Percentiles rank a stretch among this genome's conserved stretches.
phyloP scores from a whole-genome alignment of 805 yeast species.

The Candida nanaspora region DNA sequence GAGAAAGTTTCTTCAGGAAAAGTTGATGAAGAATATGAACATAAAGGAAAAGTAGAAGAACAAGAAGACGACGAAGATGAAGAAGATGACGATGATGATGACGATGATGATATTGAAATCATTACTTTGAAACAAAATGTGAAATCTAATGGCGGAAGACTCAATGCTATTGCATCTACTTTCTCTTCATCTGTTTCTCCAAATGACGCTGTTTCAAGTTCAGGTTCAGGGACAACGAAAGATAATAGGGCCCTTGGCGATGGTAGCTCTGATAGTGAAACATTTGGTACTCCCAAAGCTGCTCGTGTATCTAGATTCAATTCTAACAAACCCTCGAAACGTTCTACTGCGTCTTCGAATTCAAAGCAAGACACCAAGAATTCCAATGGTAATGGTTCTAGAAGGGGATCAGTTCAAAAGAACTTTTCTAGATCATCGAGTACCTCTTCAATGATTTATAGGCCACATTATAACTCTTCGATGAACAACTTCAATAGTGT shows the following conservation, averaged over 20 bases:
- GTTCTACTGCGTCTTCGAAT: too few species aligned
- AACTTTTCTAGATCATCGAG: constrained; percentile 12
- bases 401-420: neutral
- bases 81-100: constrained; percentile 5
- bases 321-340: too few species aligned
- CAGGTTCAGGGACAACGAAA: too few species aligned
- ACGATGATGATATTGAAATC: constrained; percentile 9
- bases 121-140: constrained; percentile 3
- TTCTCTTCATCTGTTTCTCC: too few species aligned
- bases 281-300: too few species aligned
- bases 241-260: too few species aligned
- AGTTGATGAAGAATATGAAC: neutral
- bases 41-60: constrained; percentile 1
- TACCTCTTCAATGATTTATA: constrained; percentile 7
- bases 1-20: neutral
- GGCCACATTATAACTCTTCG: neutral
- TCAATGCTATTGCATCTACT: too few species aligned
- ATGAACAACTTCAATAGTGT: neutral
- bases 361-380: too few species aligned
- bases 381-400: neutral
- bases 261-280: too few species aligned
- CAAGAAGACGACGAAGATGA: constrained; percentile 1
- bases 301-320: too few species aligned
- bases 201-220: neutral
- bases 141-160: too few species aligned